Evolutionary conservation across 495 filamentous ascomycete species (phyloP), one percentile per base, ranked within the genome.

Genomic region (Trichoderma virens): DNA sequence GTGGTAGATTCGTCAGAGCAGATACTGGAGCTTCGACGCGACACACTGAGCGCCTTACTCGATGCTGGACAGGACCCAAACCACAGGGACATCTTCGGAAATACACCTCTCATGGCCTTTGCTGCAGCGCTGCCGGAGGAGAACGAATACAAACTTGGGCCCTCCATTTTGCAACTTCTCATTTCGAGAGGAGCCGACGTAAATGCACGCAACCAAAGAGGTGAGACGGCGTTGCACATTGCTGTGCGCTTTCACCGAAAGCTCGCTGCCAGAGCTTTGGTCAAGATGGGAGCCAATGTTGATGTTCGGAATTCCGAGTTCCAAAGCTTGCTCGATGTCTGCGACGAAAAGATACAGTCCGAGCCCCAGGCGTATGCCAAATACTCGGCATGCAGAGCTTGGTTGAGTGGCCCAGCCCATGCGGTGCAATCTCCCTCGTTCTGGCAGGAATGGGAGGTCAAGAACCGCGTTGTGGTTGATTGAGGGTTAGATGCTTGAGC

Each of bases 31-130:
- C 31, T 69, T 18, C 69, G 79, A 7, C 69, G 75, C 2, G 67
- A 71, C 25, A 73, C 68, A 38, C 67, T 81, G 8, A 54, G 69
- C 35, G 70, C 69, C 3, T 70, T 82, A 20, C 69, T 83, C 11
- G 8, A 32, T 5, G 68, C 71, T 2, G 63, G 67, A 5, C 72
- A 79, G 8, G 72, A 80, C 62, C 70, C 78, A 51, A 80, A 79
- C 62, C 72, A 77, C 41, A 80, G 80, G 64, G 75, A 80, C 69
- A 68, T 61, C 4, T 59, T 56, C 11, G 80, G 80, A 14, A 69
- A 70, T 62, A 80, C 80, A 0, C 73, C 76, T 0, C 70, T 83
- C 13, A 80, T 80, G 76, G 71, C 79, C 11, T 81, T 83, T 59
- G 71, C 79, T 38, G 62, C 66, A 27, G 70, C 79, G 60, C 69